Evolutionary conservation across 257 asterid species (phyloP).

Genomic region (Solanum piurae): DNA sequence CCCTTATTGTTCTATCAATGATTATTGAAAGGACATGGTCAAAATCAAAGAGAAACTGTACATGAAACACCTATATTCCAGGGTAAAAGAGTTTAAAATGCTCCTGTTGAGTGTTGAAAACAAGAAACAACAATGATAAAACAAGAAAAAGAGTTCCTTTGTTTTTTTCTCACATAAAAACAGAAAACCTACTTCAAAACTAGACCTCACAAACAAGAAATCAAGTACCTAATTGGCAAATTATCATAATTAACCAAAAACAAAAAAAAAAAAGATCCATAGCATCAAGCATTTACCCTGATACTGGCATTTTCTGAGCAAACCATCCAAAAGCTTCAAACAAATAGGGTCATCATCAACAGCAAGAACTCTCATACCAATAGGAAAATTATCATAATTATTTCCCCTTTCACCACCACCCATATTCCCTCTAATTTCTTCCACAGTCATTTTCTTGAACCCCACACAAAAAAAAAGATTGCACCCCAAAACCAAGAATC

Average conservation of each 20-base stretch:
- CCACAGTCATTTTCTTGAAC: conserved; percentile 49
- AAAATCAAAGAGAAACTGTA: not conserved
- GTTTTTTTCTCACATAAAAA: not conserved
- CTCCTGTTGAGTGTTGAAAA: not conserved
- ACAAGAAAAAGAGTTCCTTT: not conserved
- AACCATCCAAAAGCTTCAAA: conserved; percentile 53
- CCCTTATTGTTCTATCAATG: not conserved
- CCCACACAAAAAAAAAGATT: not conserved
- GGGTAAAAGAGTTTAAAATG: not conserved
- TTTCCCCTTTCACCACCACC: conserved; percentile 12
- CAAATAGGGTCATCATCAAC: conserved; percentile 80
- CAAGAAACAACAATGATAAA: not conserved
- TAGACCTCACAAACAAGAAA: not conserved
- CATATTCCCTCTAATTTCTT: conserved; percentile 25
- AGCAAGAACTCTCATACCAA: conserved; percentile 88
- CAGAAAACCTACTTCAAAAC: not conserved
- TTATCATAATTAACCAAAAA: not conserved
- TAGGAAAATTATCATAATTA: conserved; percentile 46
- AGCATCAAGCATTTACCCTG: conserved; percentile 33
- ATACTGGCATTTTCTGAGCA: conserved; percentile 72
- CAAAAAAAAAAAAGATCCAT: not conserved
- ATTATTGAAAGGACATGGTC: not conserved
- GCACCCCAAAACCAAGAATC: conserved; percentile 5
- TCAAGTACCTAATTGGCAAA: not conserved
- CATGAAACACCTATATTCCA: not conserved